A percentile compares a stretch with the other conserved stretches of the same genome.
These are phyloP conservation scores for Aspergillus awamori DNA, from an alignment of 2,329 filamentous ascomycete species.

Conservation along the genomic window DNA sequence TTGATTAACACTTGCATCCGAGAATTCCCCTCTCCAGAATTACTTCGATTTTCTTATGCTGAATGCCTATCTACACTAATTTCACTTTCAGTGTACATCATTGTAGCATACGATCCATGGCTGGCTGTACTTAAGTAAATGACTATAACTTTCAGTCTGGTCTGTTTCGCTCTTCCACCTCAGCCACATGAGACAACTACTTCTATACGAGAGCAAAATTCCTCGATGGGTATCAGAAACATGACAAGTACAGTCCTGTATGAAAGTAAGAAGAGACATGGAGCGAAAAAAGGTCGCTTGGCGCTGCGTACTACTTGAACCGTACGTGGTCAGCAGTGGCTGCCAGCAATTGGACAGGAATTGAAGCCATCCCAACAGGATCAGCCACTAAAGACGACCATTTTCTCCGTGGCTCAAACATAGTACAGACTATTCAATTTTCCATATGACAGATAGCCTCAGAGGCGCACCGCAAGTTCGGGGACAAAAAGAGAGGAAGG, in stretches of 20 bases:
- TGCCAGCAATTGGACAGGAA: background rate
- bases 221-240: background rate
- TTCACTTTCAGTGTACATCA: background rate
- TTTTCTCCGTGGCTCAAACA: background rate
- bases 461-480: background rate
- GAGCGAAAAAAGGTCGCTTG: background rate
- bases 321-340: constrained; percentile 1
- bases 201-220: background rate
- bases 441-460: background rate
- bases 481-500: background rate
- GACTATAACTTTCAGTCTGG: background rate
- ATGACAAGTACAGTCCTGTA: background rate
- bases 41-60: background rate
- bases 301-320: background rate
- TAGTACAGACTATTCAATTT: background rate
- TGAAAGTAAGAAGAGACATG: background rate
- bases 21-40: background rate
- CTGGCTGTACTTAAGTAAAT: background rate
- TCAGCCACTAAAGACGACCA: background rate
- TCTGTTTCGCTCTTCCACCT: background rate
- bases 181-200: background rate
- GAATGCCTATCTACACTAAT: background rate
- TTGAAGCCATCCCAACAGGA: background rate
- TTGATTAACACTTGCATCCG: background rate
- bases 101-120: background rate